Conservation (phyloP, 345 rosid species). For the Jatropha curcas region DNA sequence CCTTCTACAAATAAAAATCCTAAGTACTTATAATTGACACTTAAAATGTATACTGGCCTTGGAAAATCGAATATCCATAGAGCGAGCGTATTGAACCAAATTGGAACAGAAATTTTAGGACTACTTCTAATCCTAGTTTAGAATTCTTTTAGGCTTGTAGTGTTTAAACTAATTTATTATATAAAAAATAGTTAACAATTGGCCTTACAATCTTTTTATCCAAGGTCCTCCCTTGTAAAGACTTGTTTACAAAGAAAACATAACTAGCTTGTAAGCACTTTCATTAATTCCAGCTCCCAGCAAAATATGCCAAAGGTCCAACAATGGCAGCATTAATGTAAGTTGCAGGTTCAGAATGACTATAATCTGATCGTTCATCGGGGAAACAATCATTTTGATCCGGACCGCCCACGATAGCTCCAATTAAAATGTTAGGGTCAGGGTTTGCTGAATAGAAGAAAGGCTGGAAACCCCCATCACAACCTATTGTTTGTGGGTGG, state of each 20-base stretch:
- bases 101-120: no score
- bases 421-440: constrained; percentile 68
- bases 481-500: constrained; percentile 54
- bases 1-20: no score
- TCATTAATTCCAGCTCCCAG: constrained; percentile 27
- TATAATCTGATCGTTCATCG: constrained; percentile 63
- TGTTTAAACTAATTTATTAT: no score
- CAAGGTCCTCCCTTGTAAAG: no score
- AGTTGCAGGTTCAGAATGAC: constrained; percentile 85
- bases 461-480: constrained; percentile 65
- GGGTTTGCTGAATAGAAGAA: constrained; percentile 57
- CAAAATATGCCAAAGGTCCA: constrained; percentile 78
- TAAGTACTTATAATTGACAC: no score
- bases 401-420: constrained; percentile 91
- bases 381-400: constrained; percentile 67
- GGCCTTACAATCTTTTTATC: no score
- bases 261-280: not conserved
- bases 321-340: constrained; percentile 81
- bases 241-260: constrained; percentile 1
- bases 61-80: no score
- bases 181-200: no score
- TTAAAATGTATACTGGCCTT: no score
- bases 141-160: no score
- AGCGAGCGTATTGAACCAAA: no score
- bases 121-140: no score